Conservation (phyloP, 1,284 basidiomycete genomes). For the Hymenochaete sp. region DNA sequence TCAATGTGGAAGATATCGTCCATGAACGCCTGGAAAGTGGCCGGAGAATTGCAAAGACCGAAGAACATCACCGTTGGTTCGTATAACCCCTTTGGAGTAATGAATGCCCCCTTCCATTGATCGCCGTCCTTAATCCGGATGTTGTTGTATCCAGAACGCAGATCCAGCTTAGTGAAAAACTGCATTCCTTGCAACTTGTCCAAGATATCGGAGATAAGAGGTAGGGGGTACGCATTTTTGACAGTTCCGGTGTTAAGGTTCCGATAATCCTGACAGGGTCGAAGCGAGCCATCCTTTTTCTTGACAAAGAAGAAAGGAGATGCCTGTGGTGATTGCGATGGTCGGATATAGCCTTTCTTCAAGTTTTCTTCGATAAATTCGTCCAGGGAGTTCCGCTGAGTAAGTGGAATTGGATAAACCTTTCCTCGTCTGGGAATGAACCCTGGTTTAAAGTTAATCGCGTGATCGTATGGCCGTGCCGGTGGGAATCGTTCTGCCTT, state of each 20-base stretch:
- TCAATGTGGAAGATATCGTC: constrained; percentile 16
- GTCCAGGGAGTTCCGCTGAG: not conserved
- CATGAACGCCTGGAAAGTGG: constrained; percentile 26
- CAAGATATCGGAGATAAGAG: constrained; percentile 19
- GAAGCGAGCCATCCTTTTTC: constrained; percentile 35
- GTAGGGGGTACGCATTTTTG: constrained; percentile 32
- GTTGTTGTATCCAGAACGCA: constrained; percentile 24
- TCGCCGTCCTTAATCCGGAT: constrained; percentile 16
- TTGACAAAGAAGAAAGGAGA: constrained; percentile 38
- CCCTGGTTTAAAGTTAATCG: not conserved
- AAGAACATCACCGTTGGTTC: constrained; percentile 30
- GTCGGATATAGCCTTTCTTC: constrained; percentile 13
- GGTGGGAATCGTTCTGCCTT: not conserved
- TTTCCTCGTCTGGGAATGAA: not conserved
- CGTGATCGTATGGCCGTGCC: not conserved
- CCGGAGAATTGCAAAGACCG: constrained; percentile 33
- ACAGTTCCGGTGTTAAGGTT: constrained; percentile 33
- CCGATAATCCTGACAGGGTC: constrained; percentile 36
- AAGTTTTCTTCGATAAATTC: constrained; percentile 4
- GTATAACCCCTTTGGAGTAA: constrained; percentile 26
- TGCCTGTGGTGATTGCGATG: constrained; percentile 30
- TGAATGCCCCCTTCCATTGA: constrained; percentile 22
- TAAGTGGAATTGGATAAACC: not conserved
- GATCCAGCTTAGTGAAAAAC: constrained; percentile 29
- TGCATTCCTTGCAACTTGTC: constrained; percentile 2